phyloP scores from a whole-genome alignment of 306 rosid species.

The Medicago ruthenica region DNA sequence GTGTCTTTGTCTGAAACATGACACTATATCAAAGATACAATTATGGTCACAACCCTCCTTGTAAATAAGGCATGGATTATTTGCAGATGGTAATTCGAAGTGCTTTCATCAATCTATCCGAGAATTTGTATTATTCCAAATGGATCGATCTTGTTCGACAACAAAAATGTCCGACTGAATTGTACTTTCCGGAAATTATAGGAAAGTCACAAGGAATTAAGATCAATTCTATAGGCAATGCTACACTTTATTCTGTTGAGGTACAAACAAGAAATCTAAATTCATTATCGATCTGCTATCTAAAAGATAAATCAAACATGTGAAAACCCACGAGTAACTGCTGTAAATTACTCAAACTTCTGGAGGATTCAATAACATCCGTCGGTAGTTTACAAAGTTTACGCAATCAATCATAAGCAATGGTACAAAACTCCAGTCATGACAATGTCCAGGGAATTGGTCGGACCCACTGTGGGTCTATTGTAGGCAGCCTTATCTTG shows the following conservation, averaged over 20 bases:
- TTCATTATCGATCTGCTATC: not conserved
- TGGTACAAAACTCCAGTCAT: not conserved
- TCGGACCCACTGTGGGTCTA: slow-evolving; percentile 4
- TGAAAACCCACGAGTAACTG: not conserved
- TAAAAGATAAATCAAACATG: not conserved
- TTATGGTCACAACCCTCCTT: slow-evolving; percentile 1
- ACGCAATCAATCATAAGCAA: not conserved
- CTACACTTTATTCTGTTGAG: not conserved
- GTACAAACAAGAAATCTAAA: not conserved
- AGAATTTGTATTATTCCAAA: not conserved
- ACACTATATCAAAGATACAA: not conserved
- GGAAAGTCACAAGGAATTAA: not conserved
- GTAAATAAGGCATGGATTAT: slow-evolving; percentile 5
- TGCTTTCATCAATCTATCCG: not conserved
- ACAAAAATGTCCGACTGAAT: not conserved
- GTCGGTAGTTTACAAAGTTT: slow-evolving; percentile 1
- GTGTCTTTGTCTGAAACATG: slow-evolving; percentile 3
- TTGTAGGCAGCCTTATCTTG: not conserved
- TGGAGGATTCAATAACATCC: not conserved
- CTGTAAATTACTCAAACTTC: not conserved
- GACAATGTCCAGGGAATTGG: not conserved
- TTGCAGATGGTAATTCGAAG: not conserved
- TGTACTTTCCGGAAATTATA: not conserved
- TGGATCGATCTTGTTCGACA: not conserved
- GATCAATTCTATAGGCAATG: not conserved